Evolutionary conservation across 1,139 yeast genomes (phyloP), one percentile per base, ranked within the genome.

Genomic region (Suhomyces maxii): DNA sequence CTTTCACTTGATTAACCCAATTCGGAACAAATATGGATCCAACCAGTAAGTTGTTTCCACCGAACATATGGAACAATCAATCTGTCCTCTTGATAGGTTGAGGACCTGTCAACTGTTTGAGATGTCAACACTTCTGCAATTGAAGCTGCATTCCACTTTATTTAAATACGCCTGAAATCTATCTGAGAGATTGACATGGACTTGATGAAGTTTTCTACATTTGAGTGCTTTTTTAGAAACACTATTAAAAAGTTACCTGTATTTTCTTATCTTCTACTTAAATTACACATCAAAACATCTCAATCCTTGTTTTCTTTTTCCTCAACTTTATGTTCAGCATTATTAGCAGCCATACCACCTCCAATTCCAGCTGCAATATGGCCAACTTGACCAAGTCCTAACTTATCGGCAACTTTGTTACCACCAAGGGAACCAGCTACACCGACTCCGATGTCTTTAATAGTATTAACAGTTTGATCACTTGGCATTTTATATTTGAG

Each of bases 371-470:
- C 57, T 13, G 61, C 73, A 41, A 70, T 60, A 49, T 70, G 75
- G 18, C 74, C 73, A 4, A 53, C 70, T 33, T 53, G 53, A 3
- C 76, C 76, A 40, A 67, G 52, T 26, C 56, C 60, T 11, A 67
- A 56, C 46, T 64, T 65, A 46, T 70, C 75, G 34, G 76, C 76
- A n/a, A 61, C 61, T 54, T 68, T 61, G 58, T 68, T 60, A 26
- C 67, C 65, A 31, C 65, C 68, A 37, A 68, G 43, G n/a, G 69
- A 61, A 26, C 71, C 67, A 28, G 64, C 65, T 40, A 65, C 60
- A 37, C 73, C 59, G 36, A 63, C 60, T 34, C 66, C 67, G 44
- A 61, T 65, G 51, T 64, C 58, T 51, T 70, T 68, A 43, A 57
- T 68, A 34, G 59, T 60, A 39, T 60, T 43, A 43, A 51, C 35